These are phyloP conservation scores for Erodium trifolium DNA, from an alignment of 441 rosid genomes.

Conservation along the genomic window DNA sequence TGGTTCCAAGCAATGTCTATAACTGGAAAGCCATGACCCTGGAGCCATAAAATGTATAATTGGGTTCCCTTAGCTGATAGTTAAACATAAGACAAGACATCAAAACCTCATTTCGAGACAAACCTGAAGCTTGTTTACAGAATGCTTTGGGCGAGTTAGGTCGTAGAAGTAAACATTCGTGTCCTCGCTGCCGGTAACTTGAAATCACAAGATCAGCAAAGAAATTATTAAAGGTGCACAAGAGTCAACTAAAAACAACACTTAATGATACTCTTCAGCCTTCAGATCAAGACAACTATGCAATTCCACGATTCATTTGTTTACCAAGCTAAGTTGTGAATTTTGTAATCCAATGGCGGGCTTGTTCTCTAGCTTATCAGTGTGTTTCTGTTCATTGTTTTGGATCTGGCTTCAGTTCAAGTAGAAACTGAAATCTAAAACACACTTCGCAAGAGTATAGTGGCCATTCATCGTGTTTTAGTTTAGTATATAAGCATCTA, in stretches of 20 bases:
- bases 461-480: neutral
- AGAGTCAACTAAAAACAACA: neutral
- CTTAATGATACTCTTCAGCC: neutral
- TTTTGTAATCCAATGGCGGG: no score
- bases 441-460: no score
- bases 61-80: no score
- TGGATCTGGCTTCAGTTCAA: neutral
- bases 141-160: constrained; percentile 74
- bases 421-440: no score
- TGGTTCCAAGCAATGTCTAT: constrained; percentile 86
- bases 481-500: neutral
- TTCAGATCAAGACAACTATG: neutral
- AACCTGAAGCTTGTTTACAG: constrained; percentile 97
- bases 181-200: constrained; percentile 94
- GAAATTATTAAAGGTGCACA: no score
- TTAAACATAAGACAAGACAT: neutral
- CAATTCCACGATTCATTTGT: neutral
- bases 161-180: constrained; percentile 89
- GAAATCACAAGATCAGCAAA: constrained; percentile 18
- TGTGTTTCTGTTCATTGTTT: no score
- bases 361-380: no score
- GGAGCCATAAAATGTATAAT: constrained; percentile 9
- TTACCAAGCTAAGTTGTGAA: neutral
- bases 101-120: constrained; percentile 9
- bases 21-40: constrained; percentile 95